A percentile compares a stretch with the other conserved stretches of the same genome.
phyloP scores from a whole-genome alignment of 192 early-diverging fungal species.

The Pilobolus umbonatus region DNA sequence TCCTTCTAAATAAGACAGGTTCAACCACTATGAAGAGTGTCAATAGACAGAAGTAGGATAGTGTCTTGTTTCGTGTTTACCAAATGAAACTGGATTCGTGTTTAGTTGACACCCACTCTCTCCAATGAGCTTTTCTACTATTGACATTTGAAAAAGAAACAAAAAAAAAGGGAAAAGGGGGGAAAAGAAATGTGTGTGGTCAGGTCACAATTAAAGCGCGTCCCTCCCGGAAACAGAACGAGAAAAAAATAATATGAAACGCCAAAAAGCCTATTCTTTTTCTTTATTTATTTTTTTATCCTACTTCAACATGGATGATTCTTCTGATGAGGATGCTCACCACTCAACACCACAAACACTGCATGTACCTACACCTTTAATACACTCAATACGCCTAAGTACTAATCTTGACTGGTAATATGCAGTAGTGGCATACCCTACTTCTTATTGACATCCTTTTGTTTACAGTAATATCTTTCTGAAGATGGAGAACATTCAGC shows the following conservation, averaged over 20 bases:
- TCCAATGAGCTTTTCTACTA: too few relatives aligned
- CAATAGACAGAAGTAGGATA: background rate
- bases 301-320: conserved; percentile 29
- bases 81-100: background rate
- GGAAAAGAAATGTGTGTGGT: background rate
- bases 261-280: too few relatives aligned
- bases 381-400: conserved; percentile 46
- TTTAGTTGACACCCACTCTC: conserved; percentile 7
- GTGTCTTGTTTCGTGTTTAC: background rate
- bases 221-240: background rate
- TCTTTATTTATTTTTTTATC: too few relatives aligned
- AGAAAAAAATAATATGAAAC: too few relatives aligned
- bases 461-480: conserved; percentile 60
- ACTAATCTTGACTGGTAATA: conserved; percentile 25
- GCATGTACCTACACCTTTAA: conserved; percentile 43
- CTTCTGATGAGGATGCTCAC: conserved; percentile 23
- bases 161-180: background rate
- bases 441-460: background rate
- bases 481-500: conserved; percentile 73
- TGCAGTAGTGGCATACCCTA: too few relatives aligned
- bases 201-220: background rate
- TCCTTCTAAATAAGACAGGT: conserved; percentile 14
- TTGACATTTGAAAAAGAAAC: background rate
- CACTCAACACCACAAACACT: conserved; percentile 15
- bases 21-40: conserved; percentile 10